phyloP scores from a whole-genome alignment of 306 rosid genomes.

The Gleditsia sinensis region DNA sequence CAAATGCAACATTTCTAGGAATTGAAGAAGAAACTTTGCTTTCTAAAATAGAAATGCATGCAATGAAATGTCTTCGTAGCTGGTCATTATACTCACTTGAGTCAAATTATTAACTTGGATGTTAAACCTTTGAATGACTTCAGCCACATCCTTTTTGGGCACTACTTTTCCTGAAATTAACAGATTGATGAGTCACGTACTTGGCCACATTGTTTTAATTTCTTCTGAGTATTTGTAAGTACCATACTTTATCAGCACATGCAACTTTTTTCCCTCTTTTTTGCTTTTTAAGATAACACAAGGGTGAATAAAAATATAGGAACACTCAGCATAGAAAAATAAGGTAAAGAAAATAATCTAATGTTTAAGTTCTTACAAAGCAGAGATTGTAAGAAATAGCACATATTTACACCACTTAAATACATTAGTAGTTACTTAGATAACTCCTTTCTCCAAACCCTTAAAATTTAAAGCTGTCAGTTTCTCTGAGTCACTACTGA shows the following conservation, averaged over 20 bases:
- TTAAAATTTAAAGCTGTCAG: background rate
- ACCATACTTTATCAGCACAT: background rate
- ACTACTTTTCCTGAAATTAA: slow-evolving; percentile 75
- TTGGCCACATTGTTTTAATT: slow-evolving; percentile 5
- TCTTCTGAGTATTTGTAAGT: slow-evolving; percentile 1
- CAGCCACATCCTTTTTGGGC: slow-evolving; percentile 70
- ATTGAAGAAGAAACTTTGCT: background rate
- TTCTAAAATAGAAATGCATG: slow-evolving; percentile 4
- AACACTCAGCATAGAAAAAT: slow-evolving; percentile 23
- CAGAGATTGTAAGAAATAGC: background rate
- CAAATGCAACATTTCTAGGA: background rate
- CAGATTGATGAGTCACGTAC: slow-evolving; percentile 28
- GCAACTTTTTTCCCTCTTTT: background rate
- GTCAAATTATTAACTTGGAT: slow-evolving; percentile 96
- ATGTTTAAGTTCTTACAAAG: slow-evolving; percentile 21
- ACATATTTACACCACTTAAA: background rate
- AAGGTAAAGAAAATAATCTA: background rate
- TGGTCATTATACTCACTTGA: slow-evolving; percentile 57
- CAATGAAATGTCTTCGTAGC: slow-evolving; percentile 22
- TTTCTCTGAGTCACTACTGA: background rate
- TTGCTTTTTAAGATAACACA: slow-evolving; percentile 2
- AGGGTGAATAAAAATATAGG: background rate
- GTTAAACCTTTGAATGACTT: slow-evolving; percentile 78
- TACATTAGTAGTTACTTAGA: background rate
- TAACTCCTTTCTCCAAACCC: background rate